phyloP scores from a whole-genome alignment of 1,284 basidiomycete genomes.

The Omphalotus olearius region DNA sequence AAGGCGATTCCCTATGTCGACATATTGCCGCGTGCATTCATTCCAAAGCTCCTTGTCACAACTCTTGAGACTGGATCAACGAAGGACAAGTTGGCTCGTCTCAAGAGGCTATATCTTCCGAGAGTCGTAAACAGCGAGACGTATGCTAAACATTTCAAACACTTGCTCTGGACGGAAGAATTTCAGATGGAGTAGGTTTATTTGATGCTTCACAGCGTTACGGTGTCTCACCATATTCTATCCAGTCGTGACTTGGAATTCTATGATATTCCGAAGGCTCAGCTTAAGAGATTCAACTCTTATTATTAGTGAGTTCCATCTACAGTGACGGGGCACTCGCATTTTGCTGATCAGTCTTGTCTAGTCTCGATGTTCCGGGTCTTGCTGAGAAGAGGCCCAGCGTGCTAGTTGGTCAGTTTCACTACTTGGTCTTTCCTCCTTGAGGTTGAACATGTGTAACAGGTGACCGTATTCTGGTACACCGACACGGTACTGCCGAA shows the following conservation, averaged over 20 bases:
- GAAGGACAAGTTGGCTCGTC: constrained; percentile 20
- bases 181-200: constrained; percentile 45
- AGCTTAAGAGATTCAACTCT: constrained; percentile 2
- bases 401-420: constrained; percentile 48
- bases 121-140: constrained; percentile 30
- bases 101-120: constrained; percentile 36
- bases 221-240: constrained; percentile 1
- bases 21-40: constrained; percentile 33
- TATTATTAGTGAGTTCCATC: constrained; percentile 41
- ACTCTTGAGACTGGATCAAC: constrained; percentile 27
- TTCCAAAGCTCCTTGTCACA: constrained; percentile 30
- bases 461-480: constrained; percentile 55
- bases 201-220: neutral
- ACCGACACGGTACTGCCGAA: constrained; percentile 28
- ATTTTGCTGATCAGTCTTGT: neutral
- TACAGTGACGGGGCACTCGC: too few relatives aligned
- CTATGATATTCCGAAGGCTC: constrained; percentile 48
- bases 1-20: constrained; percentile 28
- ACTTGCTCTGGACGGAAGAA: constrained; percentile 57
- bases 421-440: neutral
- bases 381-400: constrained; percentile 64
- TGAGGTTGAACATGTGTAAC: neutral
- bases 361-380: constrained; percentile 53
- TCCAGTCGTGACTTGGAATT: constrained; percentile 48
- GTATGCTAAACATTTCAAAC: constrained; percentile 46